Percentiles rank a stretch among this genome's conserved stretches.
Conservation (phyloP, 257 asterid species). For the Solanum corneliomulleri region DNA sequence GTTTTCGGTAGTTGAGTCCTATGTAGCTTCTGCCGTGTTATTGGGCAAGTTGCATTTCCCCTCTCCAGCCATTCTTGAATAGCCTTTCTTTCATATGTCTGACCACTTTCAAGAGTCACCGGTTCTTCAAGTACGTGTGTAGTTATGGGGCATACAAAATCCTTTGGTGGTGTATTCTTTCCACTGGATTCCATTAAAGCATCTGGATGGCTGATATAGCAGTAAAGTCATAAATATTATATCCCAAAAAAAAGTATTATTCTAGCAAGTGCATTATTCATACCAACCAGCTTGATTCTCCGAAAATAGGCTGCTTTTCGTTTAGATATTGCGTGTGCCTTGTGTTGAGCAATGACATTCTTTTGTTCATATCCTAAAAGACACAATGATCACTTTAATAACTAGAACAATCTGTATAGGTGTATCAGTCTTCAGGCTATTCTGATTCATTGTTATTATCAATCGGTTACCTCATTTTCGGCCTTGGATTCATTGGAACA, state of each 20-base stretch:
- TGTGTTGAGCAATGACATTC: conserved; percentile 26
- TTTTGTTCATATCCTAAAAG: conserved; percentile 46
- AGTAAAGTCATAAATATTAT: not conserved
- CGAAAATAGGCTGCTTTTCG: conserved; percentile 10
- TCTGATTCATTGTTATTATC: conserved; percentile 13
- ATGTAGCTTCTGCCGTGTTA: conserved; percentile 60
- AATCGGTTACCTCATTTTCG: conserved; percentile 39
- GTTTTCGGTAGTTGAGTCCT: conserved; percentile 53
- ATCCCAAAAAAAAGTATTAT: not conserved
- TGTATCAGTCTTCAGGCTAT: conserved; percentile 20
- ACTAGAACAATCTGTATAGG: conserved; percentile 14
- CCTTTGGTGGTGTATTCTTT: conserved; percentile 52
- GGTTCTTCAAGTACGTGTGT: conserved; percentile 67
- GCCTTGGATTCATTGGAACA: conserved; percentile 31
- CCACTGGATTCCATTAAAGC: conserved; percentile 37
- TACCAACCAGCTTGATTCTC: conserved; percentile 36
- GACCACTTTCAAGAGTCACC: conserved; percentile 81
- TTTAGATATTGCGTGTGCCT: conserved; percentile 12
- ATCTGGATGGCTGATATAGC: conserved; percentile 26
- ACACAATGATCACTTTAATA: conserved; percentile 3
- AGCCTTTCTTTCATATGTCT: conserved; percentile 66
- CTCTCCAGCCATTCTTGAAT: conserved; percentile 79
- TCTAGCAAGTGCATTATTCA: not conserved
- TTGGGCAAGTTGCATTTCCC: conserved; percentile 70
- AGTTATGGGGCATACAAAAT: conserved; percentile 81